Conservation (phyloP, 495 filamentous ascomycete genomes). For the Penicillium turbatum region DNA sequence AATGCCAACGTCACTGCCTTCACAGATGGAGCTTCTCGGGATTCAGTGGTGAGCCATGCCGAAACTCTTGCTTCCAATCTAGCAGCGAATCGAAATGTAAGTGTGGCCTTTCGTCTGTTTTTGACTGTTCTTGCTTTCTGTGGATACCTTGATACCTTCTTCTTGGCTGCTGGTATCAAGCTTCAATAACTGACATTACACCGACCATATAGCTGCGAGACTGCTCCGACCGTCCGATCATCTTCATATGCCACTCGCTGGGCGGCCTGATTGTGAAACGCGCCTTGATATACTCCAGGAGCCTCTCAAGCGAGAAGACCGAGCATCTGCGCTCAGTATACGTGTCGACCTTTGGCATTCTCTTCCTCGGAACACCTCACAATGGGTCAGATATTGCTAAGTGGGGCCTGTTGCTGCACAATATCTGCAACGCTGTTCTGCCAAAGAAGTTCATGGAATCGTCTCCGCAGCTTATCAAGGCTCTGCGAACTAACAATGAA, state of each 20-base stretch:
- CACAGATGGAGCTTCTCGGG: conserved; percentile 57
- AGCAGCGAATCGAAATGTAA: conserved; percentile 55
- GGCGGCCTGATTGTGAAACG: conserved; percentile 80
- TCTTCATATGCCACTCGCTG: conserved; percentile 81
- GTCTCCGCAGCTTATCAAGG: conserved; percentile 63
- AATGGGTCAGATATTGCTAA: conserved; percentile 70
- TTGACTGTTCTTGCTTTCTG: conserved; percentile 27
- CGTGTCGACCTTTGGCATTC: conserved; percentile 77
- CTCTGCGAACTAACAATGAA: conserved; percentile 74
- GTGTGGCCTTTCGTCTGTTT: conserved; percentile 15
- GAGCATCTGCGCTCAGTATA: conserved; percentile 74
- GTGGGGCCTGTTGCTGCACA: conserved; percentile 71
- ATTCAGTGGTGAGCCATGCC: conserved; percentile 79
- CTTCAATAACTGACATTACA: not conserved
- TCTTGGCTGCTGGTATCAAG: not conserved
- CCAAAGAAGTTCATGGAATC: conserved; percentile 68
- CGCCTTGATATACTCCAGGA: conserved; percentile 61
- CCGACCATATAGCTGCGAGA: conserved; percentile 43
- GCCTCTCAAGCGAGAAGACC: conserved; percentile 59
- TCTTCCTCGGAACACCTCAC: conserved; percentile 88
- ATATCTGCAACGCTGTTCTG: conserved; percentile 65
- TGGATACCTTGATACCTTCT: not conserved
- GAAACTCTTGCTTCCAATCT: conserved; percentile 67
- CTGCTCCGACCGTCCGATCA: conserved; percentile 61
- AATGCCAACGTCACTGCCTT: conserved; percentile 72